phyloP scores from a whole-genome alignment of 352 stramenopile genomes.

The Aphanomyces cochlioides region DNA sequence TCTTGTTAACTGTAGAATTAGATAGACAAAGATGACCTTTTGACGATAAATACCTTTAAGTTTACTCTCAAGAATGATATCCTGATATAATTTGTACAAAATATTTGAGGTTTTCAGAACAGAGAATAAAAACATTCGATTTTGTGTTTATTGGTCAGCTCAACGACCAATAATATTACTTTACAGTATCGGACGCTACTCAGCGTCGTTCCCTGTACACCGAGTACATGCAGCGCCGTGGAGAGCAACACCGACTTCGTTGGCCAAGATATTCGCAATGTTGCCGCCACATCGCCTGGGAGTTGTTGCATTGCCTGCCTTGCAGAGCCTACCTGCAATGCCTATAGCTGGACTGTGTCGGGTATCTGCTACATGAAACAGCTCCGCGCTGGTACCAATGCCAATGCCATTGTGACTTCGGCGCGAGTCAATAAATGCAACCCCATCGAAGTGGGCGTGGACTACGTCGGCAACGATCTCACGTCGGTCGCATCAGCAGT shows the following conservation, averaged over 20 bases:
- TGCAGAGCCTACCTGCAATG: background rate
- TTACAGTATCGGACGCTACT: too few species aligned
- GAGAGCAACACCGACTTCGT: conserved; percentile 22
- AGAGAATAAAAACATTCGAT: too few species aligned
- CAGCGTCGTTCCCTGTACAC: too few species aligned
- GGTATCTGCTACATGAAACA: background rate
- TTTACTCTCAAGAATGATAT: too few species aligned
- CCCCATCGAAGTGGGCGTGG: background rate
- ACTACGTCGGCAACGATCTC: conserved; percentile 26
- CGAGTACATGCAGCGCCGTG: conserved; percentile 8
- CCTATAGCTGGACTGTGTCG: background rate
- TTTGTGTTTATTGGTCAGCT: too few species aligned
- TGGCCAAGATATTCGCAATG: conserved; percentile 18
- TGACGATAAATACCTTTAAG: too few species aligned
- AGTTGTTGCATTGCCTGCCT: background rate
- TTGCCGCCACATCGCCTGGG: background rate
- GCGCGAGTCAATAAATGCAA: background rate
- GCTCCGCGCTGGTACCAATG: background rate
- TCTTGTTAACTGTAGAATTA: too few species aligned
- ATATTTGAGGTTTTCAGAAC: too few species aligned
- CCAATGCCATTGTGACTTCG: background rate
- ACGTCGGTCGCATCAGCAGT: background rate
- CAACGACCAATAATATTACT: too few species aligned
- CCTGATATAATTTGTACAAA: too few species aligned
- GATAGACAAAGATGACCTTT: too few species aligned